phyloP scores from a whole-genome alignment of 805 yeast genomes.

The Cyberlindnera mississippiensis region DNA sequence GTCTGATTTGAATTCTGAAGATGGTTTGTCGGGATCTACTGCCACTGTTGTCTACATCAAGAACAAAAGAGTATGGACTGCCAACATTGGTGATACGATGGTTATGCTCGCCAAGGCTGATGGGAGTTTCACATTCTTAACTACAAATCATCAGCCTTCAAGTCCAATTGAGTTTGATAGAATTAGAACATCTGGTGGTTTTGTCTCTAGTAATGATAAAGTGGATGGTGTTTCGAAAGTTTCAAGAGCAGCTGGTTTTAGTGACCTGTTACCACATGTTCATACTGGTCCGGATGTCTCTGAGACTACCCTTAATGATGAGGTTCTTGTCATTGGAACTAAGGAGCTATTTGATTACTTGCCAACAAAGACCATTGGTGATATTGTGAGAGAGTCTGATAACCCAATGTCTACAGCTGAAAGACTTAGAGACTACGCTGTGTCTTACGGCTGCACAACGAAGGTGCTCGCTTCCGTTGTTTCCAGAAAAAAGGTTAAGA shows the following conservation, averaged over 20 bases:
- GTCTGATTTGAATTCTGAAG: constrained; percentile 56
- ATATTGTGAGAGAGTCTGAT: constrained; percentile 74
- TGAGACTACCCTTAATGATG: constrained; percentile 64
- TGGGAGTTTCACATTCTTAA: constrained; percentile 73
- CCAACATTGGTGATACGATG: constrained; percentile 89
- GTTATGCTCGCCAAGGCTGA: constrained; percentile 73
- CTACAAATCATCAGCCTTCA: constrained; percentile 83
- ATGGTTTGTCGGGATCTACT: constrained; percentile 77
- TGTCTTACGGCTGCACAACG: constrained; percentile 83
- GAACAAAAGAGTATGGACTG: constrained; percentile 67
- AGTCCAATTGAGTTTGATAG: constrained; percentile 74
- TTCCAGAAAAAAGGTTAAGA: constrained; percentile 51
- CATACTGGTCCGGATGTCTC: constrained; percentile 83
- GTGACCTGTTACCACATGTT: constrained; percentile 79
- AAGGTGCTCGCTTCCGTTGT: constrained; percentile 79
- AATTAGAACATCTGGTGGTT: constrained; percentile 88
- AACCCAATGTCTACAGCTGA: constrained; percentile 92
- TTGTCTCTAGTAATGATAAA: constrained; percentile 78
- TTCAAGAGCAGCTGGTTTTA: constrained; percentile 90
- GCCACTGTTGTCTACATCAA: constrained; percentile 77
- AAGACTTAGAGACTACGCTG: constrained; percentile 87
- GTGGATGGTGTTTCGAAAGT: constrained; percentile 79
- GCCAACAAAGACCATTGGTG: constrained; percentile 83
- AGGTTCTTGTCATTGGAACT: constrained; percentile 79
- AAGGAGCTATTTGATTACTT: constrained; percentile 82